phyloP scores from a whole-genome alignment of 2,329 filamentous ascomycete species.

The Cyphellophora attinorum region DNA sequence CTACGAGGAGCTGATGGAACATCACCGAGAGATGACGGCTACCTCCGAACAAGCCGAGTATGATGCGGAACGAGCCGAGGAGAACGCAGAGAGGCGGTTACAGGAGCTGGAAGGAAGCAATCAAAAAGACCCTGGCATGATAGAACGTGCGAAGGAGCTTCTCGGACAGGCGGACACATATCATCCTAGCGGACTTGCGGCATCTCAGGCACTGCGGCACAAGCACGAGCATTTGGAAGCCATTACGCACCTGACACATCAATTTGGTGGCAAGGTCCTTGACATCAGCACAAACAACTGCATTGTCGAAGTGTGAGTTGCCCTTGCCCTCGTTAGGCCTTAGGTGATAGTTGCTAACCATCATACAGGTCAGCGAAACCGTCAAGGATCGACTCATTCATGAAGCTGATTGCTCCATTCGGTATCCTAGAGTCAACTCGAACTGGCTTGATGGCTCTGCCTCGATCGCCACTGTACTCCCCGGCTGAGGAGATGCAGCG shows the following conservation, averaged over 20 bases:
- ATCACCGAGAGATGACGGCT: conserved; percentile 82
- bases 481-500: conserved; percentile 65
- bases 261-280: conserved; percentile 93
- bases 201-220: conserved; percentile 81
- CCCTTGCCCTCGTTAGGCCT: conserved; percentile 9
- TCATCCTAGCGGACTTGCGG: conserved; percentile 77
- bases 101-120: conserved; percentile 29
- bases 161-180: conserved; percentile 50
- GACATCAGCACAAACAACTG: conserved; percentile 98
- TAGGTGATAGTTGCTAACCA: conserved; percentile 12
- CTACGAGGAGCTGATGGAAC: conserved; percentile 90
- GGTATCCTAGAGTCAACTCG: conserved; percentile 93
- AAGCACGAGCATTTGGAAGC: conserved; percentile 96
- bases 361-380: conserved; percentile 73
- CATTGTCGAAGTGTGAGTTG: conserved; percentile 85
- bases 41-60: conserved; percentile 25
- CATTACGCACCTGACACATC: conserved; percentile 92
- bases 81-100: conserved; percentile 16
- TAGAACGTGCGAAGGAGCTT: conserved; percentile 16
- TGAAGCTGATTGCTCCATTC: conserved; percentile 89
- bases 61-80: conserved; percentile 25
- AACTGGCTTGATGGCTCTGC: conserved; percentile 93
- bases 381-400: conserved; percentile 87
- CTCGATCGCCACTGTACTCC: conserved; percentile 77
- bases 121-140: conserved; percentile 14